Evolutionary conservation across 179 eudicot species (phyloP), one percentile per base, ranked within the genome.

Genomic region (Heliamphora pulchella): DNA sequence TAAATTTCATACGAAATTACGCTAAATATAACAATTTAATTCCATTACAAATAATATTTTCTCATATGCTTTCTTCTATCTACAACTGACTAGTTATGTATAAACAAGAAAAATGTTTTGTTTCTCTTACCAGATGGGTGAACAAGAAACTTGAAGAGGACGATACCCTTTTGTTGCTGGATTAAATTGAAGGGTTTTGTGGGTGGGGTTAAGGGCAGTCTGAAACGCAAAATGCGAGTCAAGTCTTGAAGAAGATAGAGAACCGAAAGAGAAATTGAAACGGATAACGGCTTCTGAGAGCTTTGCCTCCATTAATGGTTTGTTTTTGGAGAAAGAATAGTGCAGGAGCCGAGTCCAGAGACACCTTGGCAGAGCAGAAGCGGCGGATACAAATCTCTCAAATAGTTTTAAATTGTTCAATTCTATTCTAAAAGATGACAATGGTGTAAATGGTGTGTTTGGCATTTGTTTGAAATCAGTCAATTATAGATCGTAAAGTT

Each of bases 141-240:
- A 76, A 69, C 53, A 47, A 18, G 80, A 67, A 61, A 50, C 76
- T 76, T 48, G 83, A 76, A 76, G 43, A 20, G 83, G 76, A 51
- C 83, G 76, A 81, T 15, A 76, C 54, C 39, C 61, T 68, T 76
- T 76, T 4, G 76, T 8, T 41, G 76, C 15, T 55, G 22, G 61
- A 75, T 76, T 68, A 1, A 69, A 69, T 7, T 57, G 75, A 58
- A 76, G 31, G 8, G 68, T 22, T 81, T 14, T 44, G 44, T 13
- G 58, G 46, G 72, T 43, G 53, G 68, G 79, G n/a, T 53, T 75
- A 48, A 18, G 44, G 67, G 54, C 62, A 0, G 22, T 64, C 10
- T 77, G 31, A 58, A 7, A 67, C 1, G 82, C 55, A 46, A 39
- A 75, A 75, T 20, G 71, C 18, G 57, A 58, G 75, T 55, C 71